These are phyloP conservation scores for Raffaelea deltoideospora DNA, from an alignment of 2,329 filamentous ascomycete species.

Conservation along the genomic window DNA sequence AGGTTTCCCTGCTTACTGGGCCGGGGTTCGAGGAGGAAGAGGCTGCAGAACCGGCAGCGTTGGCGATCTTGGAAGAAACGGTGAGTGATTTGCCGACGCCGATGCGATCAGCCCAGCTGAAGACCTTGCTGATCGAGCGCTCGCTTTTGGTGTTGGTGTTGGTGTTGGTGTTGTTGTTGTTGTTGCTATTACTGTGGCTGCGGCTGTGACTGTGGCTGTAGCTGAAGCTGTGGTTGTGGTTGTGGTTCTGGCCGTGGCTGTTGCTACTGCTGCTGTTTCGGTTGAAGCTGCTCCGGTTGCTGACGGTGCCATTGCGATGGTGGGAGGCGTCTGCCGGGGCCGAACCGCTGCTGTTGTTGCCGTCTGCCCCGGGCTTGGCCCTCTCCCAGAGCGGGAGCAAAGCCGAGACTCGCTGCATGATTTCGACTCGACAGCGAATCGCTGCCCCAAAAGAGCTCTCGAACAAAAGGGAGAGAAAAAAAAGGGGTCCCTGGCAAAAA, in stretches of 20 bases:
- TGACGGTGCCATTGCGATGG: constrained; percentile 1
- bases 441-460: no score
- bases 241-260: constrained; percentile 1
- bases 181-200: constrained; percentile 1
- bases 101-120: constrained; percentile 16
- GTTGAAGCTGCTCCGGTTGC: no score
- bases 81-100: constrained; percentile 3
- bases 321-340: constrained; percentile 2
- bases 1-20: constrained; percentile 50
- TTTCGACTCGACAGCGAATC: no score
- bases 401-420: constrained; percentile 31
- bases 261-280: background rate
- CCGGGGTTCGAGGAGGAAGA: constrained; percentile 53
- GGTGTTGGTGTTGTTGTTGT: constrained; percentile 1
- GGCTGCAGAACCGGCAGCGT: constrained; percentile 25
- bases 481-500: background rate
- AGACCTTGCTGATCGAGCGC: constrained; percentile 15
- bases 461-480: no score
- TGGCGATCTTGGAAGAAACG: constrained; percentile 7
- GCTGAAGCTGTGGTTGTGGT: constrained; percentile 1
- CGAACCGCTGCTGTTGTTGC: constrained; percentile 4
- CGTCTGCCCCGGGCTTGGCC: constrained; percentile 9
- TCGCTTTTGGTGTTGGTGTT: background rate
- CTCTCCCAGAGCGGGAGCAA: constrained; percentile 25
- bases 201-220: background rate